Base-by-base conservation (phyloP, 108 stramenopile genomes). In the Pseudonitzschia multiseries region DNA sequence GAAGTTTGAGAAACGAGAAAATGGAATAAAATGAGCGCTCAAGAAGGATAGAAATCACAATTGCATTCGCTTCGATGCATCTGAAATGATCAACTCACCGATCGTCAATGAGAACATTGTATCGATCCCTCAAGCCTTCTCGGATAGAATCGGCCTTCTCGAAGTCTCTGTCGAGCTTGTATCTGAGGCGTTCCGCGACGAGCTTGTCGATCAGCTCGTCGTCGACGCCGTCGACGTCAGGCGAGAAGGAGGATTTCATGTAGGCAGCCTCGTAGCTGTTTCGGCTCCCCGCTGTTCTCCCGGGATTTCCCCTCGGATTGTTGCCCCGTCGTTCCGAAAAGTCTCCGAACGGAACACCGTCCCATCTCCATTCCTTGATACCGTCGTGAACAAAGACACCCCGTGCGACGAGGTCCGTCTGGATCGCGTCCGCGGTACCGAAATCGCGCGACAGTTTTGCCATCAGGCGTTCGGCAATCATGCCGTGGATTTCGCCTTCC, bases 381-480 rank as follows among this genome's bases (percentile, higher is more conserved):
- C 76, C 81, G 66, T 91, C 89, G 67, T 88, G 79, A 8, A 91
- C 77, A 59, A 65, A 79, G 22, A 91, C 87, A 31, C 86, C 87
- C 24, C 32, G 32, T 27, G 51, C 63, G 4, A 82, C 41, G 12
- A 89, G 72, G 10, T 85, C 77, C 29, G 17, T 51, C 68, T 91
- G 87, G 57, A 88, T 80, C n/a, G 50, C 48, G 77, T 91, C 90
- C 17, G 90, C 90, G 17, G 21, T 60, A 9, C 67, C 57, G 53
- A 81, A 91, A 60, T 89, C 64, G 21, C 87, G 69, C 56, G 22
- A 57, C 65, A 89, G 59, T 73, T 90, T 92, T 68, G 76, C 81
- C 72, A 86, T 76, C 51, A 92, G 72, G 27, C 90, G 72, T 59
- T 81, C 85, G 2, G 81, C 81, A 42, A 94, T 60, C 57, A 87